Conservation (phyloP, 345 rosid genomes). For the Combretum micranthum region DNA sequence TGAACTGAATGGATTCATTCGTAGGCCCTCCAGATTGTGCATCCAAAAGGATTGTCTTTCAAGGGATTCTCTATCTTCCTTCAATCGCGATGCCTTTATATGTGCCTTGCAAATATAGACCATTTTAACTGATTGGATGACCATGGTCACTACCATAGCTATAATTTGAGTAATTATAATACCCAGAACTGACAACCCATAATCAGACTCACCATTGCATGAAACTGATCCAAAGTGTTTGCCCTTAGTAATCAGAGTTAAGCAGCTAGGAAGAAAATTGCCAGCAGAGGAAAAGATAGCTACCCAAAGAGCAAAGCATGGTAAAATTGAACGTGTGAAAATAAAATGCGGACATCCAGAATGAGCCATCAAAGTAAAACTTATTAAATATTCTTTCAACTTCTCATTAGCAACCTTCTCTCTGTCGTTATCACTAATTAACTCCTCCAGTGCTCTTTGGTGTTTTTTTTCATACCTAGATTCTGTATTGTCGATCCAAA, state of each 20-base stretch:
- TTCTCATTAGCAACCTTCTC: slow-evolving; percentile 11
- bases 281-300: slow-evolving; percentile 33
- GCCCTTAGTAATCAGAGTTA: slow-evolving; percentile 41
- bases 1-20: too few relatives aligned
- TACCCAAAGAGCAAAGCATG: slow-evolving; percentile 34
- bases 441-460: slow-evolving; percentile 39
- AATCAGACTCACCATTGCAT: slow-evolving; percentile 63
- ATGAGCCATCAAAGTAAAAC: slow-evolving; percentile 77
- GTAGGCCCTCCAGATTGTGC: too few relatives aligned
- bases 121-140: too few relatives aligned
- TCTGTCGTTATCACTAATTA: slow-evolving; percentile 22
- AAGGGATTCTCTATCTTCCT: too few relatives aligned
- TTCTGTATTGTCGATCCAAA: too few relatives aligned
- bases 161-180: too few relatives aligned
- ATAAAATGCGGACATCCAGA: slow-evolving; percentile 72
- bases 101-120: too few relatives aligned
- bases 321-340: slow-evolving; percentile 47
- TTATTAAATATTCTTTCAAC: slow-evolving; percentile 39
- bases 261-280: slow-evolving; percentile 35
- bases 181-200: slow-evolving; percentile 61
- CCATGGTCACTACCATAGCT: too few relatives aligned
- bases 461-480: slow-evolving; percentile 33
- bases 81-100: too few relatives aligned
- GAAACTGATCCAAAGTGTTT: slow-evolving; percentile 41
- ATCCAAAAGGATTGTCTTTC: too few relatives aligned